Percentiles rank a stretch among this genome's conserved stretches.
Conservation (phyloP, 345 rosid genomes). For the Odontarrhena argentea region DNA sequence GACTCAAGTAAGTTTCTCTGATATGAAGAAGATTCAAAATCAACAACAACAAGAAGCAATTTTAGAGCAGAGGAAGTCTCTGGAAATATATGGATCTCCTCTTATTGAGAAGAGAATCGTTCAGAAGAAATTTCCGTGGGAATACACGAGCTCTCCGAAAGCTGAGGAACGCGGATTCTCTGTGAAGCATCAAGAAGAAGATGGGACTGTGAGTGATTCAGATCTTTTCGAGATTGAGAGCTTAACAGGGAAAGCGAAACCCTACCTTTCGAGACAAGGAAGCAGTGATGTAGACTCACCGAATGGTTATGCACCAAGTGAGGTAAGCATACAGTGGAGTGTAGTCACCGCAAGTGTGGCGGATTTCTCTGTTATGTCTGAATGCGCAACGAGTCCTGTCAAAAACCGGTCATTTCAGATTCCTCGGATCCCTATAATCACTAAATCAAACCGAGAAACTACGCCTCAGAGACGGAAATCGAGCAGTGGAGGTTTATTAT, state of each 20-base stretch:
- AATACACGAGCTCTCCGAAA: conserved; percentile 37
- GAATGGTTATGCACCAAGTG: conserved; percentile 76
- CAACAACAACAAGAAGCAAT: conserved; percentile 33
- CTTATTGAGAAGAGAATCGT: conserved; percentile 44
- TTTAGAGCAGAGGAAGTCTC: conserved; percentile 49
- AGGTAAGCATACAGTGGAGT: conserved; percentile 89
- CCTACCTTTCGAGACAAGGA: conserved; percentile 60
- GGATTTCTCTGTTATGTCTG: conserved; percentile 66
- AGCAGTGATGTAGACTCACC: conserved; percentile 59
- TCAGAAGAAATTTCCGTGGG: conserved; percentile 60
- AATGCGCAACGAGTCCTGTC: conserved; percentile 53
- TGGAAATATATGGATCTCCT: conserved; percentile 69
- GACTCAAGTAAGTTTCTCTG: conserved; percentile 40
- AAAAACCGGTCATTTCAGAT: conserved; percentile 40
- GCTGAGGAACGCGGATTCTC: conserved; percentile 40
- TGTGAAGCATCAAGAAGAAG: conserved; percentile 30
- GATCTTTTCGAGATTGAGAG: conserved; percentile 90
- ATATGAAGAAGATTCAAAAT: conserved; percentile 33
- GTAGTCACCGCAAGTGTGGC: conserved; percentile 84
- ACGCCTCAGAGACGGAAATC: conserved; percentile 44
- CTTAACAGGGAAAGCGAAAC: conserved; percentile 60
- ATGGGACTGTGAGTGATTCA: conserved; percentile 67
- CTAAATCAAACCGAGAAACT: conserved; percentile 29
- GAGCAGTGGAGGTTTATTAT: conserved; percentile 46
- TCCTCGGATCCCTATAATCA: conserved; percentile 30